phyloP scores from a whole-genome alignment of 139 green algal genomes.

The Edaphochlamys debaryana region DNA sequence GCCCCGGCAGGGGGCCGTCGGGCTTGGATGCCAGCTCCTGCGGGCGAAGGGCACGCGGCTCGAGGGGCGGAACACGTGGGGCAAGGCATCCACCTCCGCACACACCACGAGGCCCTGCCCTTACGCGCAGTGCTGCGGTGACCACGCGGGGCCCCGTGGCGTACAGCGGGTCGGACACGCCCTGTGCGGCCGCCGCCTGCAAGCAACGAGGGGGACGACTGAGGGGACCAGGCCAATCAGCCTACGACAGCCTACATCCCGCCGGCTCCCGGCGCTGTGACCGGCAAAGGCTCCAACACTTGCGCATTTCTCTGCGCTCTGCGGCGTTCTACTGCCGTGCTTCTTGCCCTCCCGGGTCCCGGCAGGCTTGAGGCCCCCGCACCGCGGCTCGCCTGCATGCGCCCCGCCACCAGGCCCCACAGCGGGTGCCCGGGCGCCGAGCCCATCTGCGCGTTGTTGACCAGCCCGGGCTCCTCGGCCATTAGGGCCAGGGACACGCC shows the following conservation, averaged over 20 bases:
- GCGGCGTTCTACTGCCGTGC: too few relatives aligned
- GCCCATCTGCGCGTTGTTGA: slow-evolving; percentile 67
- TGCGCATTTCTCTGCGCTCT: too few relatives aligned
- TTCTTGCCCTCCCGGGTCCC: too few relatives aligned
- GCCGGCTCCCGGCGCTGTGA: too few relatives aligned
- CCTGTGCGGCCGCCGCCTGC: neutral
- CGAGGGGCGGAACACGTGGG: neutral
- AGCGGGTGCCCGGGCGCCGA: slow-evolving; percentile 54
- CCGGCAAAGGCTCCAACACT: too few relatives aligned
- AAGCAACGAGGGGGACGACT: too few relatives aligned
- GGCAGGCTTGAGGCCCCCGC: too few relatives aligned
- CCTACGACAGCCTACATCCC: too few relatives aligned
- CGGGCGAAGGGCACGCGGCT: neutral
- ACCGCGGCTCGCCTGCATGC: too few relatives aligned
- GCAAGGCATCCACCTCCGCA: neutral
- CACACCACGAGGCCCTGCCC: neutral
- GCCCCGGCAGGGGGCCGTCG: neutral
- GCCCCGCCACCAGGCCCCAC: slow-evolving; percentile 31
- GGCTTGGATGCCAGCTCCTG: neutral
- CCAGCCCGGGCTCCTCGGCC: slow-evolving; percentile 39
- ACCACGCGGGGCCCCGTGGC: slow-evolving; percentile 33
- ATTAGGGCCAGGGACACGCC: slow-evolving; percentile 48
- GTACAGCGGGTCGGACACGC: slow-evolving; percentile 25
- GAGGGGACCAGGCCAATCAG: too few relatives aligned
- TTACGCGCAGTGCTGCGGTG: slow-evolving; percentile 22